Evolutionary conservation across 2,329 filamentous ascomycete genomes (phyloP).

Genomic region (Trichophyton verrucosum): DNA sequence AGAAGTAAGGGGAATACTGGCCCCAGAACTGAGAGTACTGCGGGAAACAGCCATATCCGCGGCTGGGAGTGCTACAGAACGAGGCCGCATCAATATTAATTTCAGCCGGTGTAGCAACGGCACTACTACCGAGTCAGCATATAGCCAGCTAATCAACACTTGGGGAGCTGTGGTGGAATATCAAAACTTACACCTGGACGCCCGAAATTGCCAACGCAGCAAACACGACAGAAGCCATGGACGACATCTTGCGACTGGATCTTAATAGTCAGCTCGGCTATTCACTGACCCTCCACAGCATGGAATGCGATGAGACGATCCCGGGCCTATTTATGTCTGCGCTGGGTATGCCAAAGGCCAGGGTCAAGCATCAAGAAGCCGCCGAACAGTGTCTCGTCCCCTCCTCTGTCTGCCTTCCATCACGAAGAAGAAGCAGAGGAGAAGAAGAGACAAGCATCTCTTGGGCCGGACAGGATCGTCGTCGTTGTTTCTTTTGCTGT

Average conservation of each 20-base stretch:
- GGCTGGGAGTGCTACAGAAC: conserved; percentile 1
- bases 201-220: not conserved
- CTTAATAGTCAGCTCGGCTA: not conserved
- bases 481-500: too few species aligned
- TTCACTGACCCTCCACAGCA: not conserved
- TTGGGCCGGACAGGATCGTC: too few species aligned
- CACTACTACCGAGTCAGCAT: not conserved
- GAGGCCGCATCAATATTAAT: not conserved
- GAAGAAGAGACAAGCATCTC: too few species aligned
- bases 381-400: not conserved
- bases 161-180: not conserved
- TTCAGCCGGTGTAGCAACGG: not conserved
- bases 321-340: not conserved
- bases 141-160: not conserved
- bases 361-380: too few species aligned
- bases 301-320: too few species aligned
- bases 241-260: not conserved
- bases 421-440: too few species aligned
- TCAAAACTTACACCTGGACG: not conserved
- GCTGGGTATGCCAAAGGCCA: too few species aligned
- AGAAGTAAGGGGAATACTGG: conserved; percentile 77
- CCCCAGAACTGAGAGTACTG: conserved; percentile 60
- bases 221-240: not conserved
- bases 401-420: too few species aligned
- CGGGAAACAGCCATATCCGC: conserved; percentile 8